Evolutionary conservation across 352 stramenopile species (phyloP), one percentile per base, ranked within the genome.

Genomic region (Phytophthora brassicae): DNA sequence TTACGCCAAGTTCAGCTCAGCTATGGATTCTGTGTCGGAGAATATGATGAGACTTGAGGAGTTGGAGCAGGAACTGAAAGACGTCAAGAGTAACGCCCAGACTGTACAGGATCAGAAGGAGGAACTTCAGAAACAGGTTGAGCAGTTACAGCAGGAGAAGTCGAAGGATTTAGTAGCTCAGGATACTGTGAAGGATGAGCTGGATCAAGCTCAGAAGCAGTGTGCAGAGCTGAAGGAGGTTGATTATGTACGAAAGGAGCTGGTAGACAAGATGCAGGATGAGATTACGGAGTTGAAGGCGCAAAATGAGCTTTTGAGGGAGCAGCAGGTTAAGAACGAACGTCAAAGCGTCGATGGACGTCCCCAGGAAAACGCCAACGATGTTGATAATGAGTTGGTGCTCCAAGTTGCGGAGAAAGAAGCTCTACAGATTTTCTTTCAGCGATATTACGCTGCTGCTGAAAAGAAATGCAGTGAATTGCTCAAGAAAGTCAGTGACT

Each of bases 391-490:
- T 7, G 22, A 39, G 24, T 14, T 79, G 17, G 59, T 57, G 39
- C 19, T 23, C 6, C 61, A 79, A 23, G 44, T 75, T 8, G 62
- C 60, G 23, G 80, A 86, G 39, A 89, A 84, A 60, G 61, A 72
- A 20, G 61, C 66, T 17, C 47, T 88, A 13, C 60, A 82, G 44
- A 63, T 72, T 20, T 88, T 88, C 22, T 49, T 89, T 8, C 66
- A 66, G 19, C 75, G 54, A 5, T 88, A 86, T 44, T 78, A 74
- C 49, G 41, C 60, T 45, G 55, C 56, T 4, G 76, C 78, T 3
- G 81, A 90, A 69, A 70, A 50, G 0, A 86, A 88, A 26, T 86
- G 76, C 57, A 56, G 60, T 1, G 46, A 66, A 31, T 42, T 88
- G 28, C 44, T 65, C 3, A 35, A 71, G 41, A 72, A 78, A 14